Evolutionary conservation across 805 yeast genomes (phyloP), one percentile per base, ranked within the genome.

Genomic region (Schwanniomyces polymorphus): DNA sequence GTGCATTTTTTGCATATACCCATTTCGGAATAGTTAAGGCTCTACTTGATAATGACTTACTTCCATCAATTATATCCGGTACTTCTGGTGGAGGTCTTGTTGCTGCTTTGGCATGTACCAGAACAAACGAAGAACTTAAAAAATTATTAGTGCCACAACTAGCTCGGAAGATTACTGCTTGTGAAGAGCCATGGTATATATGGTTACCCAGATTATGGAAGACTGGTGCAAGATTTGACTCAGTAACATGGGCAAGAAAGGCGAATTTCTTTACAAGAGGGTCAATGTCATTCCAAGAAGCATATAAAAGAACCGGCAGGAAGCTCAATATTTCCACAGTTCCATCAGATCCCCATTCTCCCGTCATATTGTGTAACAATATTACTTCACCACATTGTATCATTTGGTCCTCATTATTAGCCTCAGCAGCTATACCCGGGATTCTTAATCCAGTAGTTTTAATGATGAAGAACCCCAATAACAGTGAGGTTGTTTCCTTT

Each of bases 341-440:
- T 2, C 94, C 95, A 1, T 84, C 89, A 11, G 91, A 87, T 58
- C 86, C 90, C 0, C 86, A 85, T 61, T 83, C 91, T 2, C 94
- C 95, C 0, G 91, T 84, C 2, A 86, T 88, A 57, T 67, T 87
- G 41, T 85, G 92, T 60, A 87, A 87, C 56, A 81, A 84, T 56
- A 77, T 86, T 48, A 87, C 94, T 0, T 80, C 91, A 12, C 94
- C 94, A 9, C 78, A 85, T 60, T 86, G 92, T 62, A 82, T 86
- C 12, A 83, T 88, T n/a, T 87, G 94, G 94, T 81, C 88, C 2
- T 71, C 91, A 0, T 66, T 87, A 47, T 66, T 87, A 35, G 94
- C 94, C 0, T 84, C 90, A 3, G 80, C 89, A 5, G 94, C 94
- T 0, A 94, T 88, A 7, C 95, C 95, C 0, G 94, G 94, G 0